Base-by-base conservation (phyloP, 176 grass and related monocot genomes). In the Oryza rufipogon region DNA sequence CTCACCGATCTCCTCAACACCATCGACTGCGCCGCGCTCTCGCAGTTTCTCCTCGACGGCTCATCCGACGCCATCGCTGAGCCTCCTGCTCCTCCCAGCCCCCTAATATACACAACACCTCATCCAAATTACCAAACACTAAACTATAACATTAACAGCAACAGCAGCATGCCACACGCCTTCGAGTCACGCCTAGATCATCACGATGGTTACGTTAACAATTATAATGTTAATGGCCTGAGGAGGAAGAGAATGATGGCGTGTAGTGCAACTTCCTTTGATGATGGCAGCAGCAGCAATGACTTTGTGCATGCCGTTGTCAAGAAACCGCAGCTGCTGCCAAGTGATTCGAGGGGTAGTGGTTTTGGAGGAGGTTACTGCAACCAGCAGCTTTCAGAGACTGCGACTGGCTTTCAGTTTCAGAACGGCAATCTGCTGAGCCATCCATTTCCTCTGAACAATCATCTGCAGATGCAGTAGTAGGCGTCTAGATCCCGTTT, bases 1-100 rank as follows among this genome's bases (percentile, higher is more conserved):
- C 70, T 92, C 34, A 92, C 91, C 1, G 92, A 92, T 11, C 90
- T 94, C 32, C 66, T 94, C 82, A 82, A 83, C 56, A 76, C 36
- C 58, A 25, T 91, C 10, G 90, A 94, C 71, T 88, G 38, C 85
- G 63, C 85, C 0, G 30, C 44, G 64, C 87, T 89, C 32, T 83
- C 90, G 11, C 87, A 86, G 49, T 26, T 91, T 48, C 58, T 92
- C 14, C 84, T 92, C 51, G 87, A 71, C 6, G 79, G 32, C 26
- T 84, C 77, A 7, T 36, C 60, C 0, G 76, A 68, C 5, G 20
- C 45, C 36, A 16, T 67, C 0, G 34, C 66, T 14, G 51, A 63
- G 2, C 58, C 2, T 0, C 7, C 58, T 23, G 58, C 58, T 63
- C 58, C 58, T 23, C 58, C 61, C 0, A 71, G 58, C 72, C 79